Evolutionary conservation across 352 stramenopile genomes (phyloP), one percentile per base, ranked within the genome.

Genomic region (Phytophthora sp.): DNA sequence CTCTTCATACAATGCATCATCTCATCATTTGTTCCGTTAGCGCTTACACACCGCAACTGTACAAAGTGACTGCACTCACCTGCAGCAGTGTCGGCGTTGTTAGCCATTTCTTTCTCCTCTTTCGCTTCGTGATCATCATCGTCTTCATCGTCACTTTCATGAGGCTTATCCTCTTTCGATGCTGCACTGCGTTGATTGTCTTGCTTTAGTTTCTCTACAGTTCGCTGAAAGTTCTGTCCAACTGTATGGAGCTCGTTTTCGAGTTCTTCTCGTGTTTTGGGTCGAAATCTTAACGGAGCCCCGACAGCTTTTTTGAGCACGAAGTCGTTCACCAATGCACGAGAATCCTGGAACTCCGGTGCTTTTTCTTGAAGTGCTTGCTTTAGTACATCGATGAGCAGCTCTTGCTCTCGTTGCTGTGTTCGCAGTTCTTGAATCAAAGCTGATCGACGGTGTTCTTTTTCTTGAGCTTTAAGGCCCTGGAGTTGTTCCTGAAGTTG

Each of bases 351-450:
- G 42, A 92, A 92, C 61, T 91, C 83, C 0, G 75, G 69, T 1
- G 72, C 55, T 35, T 92, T 92, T 39, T 89, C 79, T 32, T 76
- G 63, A 0, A 92, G 65, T 9, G 79, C 76, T 48, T 91, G 78
- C 51, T 96, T 97, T 23, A 97, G 62, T 27, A 96, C 83, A 32
- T 96, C 88, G 17, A 93, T 82, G 0, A 95, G 44, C 17, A 97
- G 69, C 43, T 96, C 88, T 48, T 96, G 81, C 49, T 96, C 87
- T 2, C 82, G 74, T 39, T 94, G 74, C 39, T 87, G 82, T 32
- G 80, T 88, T 9, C 87, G 74, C 23, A 97, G 67, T 20, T 77
- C 81, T 57, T 94, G 87, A 52, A 97, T 97, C 34, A 96, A 68
- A 6, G 84, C 87, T 4, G 88, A 96, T 2, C 88, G 77, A 8